phyloP scores from a whole-genome alignment of 2,329 filamentous ascomycete species.

The Ophiocordyceps robertsii region DNA sequence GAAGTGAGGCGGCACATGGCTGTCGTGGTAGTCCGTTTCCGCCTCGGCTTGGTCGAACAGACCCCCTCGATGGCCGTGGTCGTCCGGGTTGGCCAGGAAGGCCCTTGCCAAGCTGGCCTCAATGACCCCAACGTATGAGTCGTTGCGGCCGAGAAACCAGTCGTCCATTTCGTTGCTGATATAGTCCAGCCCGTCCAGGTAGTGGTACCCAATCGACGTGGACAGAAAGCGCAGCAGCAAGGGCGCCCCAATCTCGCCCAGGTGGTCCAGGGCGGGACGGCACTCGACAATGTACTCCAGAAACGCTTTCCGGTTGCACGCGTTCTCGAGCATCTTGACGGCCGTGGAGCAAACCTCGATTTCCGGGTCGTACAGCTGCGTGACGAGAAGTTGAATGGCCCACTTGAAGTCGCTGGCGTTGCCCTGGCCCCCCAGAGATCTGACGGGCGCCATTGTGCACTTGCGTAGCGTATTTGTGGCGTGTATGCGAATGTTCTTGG shows the following conservation, averaged over 20 bases:
- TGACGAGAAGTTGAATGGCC: conserved; percentile 95
- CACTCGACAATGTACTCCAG: conserved; percentile 96
- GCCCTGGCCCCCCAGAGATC: conserved; percentile 22
- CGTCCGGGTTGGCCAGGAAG: conserved; percentile 54
- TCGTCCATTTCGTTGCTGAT: conserved; percentile 99
- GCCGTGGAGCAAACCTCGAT: conserved; percentile 93
- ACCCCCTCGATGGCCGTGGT: conserved; percentile 42
- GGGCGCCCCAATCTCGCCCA: conserved; percentile 93
- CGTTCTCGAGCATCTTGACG: conserved; percentile 93
- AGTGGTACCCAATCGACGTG: conserved; percentile 94
- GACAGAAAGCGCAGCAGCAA: conserved; percentile 84
- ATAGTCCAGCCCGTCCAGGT: conserved; percentile 91
- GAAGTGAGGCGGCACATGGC: conserved; percentile 85
- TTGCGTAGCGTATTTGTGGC: conserved; percentile 77
- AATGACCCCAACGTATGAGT: conserved; percentile 87
- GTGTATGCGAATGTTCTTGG: conserved; percentile 83
- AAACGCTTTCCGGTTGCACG: conserved; percentile 82
- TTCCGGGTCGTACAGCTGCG: conserved; percentile 93
- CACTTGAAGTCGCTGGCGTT: conserved; percentile 65
- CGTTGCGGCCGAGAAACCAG: conserved; percentile 95
- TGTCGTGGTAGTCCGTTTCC: conserved; percentile 45
- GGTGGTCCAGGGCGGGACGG: conserved; percentile 81
- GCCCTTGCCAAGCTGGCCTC: conserved; percentile 89
- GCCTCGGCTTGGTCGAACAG: conserved; percentile 44
- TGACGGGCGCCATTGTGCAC: conserved; percentile 50